Conservation (phyloP, 1,139 yeast genomes). For the Ashbya aceris region DNA sequence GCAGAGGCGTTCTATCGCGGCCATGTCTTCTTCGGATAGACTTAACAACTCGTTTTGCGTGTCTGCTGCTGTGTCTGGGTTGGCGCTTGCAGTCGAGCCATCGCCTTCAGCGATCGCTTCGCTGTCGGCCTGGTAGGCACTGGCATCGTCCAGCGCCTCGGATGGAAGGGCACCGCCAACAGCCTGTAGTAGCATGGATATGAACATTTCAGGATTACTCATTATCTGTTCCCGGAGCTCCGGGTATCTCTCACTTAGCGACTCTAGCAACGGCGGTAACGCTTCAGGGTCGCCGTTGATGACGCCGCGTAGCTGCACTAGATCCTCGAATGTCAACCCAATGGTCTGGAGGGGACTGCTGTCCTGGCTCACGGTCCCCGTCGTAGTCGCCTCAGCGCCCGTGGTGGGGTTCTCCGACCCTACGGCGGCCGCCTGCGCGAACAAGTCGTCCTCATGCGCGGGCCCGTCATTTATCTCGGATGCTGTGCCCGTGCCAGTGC, state of each 20-base stretch:
- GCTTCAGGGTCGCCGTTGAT: constrained; percentile 84
- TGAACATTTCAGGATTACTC: constrained; percentile 78
- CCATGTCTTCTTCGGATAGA: constrained; percentile 76
- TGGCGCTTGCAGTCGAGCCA: constrained; percentile 5
- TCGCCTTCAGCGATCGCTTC: constrained; percentile 10
- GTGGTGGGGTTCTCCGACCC: constrained; percentile 30
- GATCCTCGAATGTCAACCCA: constrained; percentile 36
- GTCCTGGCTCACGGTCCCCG: constrained; percentile 19
- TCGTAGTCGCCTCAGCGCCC: constrained; percentile 18
- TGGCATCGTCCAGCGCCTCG: constrained; percentile 11
- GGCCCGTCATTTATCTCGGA: constrained; percentile 12
- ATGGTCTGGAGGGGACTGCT: constrained; percentile 30
- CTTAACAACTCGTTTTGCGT: constrained; percentile 42
- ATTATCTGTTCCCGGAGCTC: constrained; percentile 76
- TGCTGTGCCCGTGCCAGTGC: constrained; percentile 21
- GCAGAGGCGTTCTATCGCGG: constrained; percentile 77
- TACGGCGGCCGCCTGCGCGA: constrained; percentile 66
- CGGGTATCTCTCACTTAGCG: constrained; percentile 76
- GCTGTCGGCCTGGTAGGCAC: constrained; percentile 11
- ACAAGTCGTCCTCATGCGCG: constrained; percentile 44
- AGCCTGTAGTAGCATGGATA: constrained; percentile 60
- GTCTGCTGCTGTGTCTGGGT: constrained; percentile 29
- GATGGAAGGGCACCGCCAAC: constrained; percentile 35
- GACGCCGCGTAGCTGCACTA: constrained; percentile 64
- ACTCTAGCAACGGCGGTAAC: constrained; percentile 75